Evolutionary conservation across 164 flowering plant genomes (phyloP).

Genomic region (Annona cherimola): DNA sequence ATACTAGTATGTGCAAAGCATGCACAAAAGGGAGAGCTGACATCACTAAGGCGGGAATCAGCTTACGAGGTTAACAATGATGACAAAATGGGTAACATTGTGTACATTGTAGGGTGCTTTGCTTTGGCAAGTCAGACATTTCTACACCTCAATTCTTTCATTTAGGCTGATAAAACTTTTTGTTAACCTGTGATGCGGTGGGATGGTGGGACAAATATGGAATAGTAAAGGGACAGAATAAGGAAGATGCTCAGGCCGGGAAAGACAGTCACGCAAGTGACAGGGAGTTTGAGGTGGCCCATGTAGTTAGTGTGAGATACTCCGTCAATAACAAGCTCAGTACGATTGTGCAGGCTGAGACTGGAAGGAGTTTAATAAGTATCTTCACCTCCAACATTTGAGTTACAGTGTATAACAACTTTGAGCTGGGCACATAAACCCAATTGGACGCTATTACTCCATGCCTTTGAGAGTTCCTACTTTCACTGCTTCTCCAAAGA

Average conservation of each 20-base stretch:
- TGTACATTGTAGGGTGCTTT: too few relatives aligned
- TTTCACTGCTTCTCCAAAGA: too few relatives aligned
- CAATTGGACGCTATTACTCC: too few relatives aligned
- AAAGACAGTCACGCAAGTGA: conserved; percentile 94
- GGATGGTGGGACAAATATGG: conserved; percentile 66
- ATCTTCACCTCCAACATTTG: conserved; percentile 98
- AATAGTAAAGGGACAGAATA: conserved; percentile 67
- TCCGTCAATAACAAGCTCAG: conserved; percentile 69
- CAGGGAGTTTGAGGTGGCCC: conserved; percentile 75
- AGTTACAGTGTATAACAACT: conserved; percentile 93
- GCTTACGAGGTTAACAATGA: too few relatives aligned
- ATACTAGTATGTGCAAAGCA: too few relatives aligned
- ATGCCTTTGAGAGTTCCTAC: too few relatives aligned
- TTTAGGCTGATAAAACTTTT: too few relatives aligned
- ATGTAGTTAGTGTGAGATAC: conserved; percentile 73
- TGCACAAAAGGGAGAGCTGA: too few relatives aligned
- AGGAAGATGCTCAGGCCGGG: conserved; percentile 88
- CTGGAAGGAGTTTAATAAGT: conserved; percentile 62
- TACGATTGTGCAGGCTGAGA: conserved; percentile 87
- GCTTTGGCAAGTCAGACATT: too few relatives aligned
- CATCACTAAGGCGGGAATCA: too few relatives aligned
- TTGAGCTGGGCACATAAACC: conserved; percentile 40
- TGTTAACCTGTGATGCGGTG: conserved; percentile 78
- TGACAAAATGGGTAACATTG: too few relatives aligned
- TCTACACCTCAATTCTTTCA: too few relatives aligned